phyloP scores from a whole-genome alignment of 2,329 filamentous ascomycete genomes.

The Penicillium psychrosexuale region DNA sequence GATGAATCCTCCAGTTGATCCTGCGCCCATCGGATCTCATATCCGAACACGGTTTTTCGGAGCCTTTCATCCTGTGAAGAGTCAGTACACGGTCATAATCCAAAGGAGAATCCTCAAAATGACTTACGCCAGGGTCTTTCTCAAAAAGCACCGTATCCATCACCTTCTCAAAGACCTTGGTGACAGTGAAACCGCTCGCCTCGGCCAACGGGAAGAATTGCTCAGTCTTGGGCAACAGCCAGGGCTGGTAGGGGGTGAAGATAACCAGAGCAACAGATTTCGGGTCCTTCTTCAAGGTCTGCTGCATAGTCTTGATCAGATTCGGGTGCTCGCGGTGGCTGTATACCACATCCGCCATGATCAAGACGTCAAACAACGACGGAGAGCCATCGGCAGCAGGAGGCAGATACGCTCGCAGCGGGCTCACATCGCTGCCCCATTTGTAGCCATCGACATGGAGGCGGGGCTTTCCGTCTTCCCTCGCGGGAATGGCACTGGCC shows the following conservation, averaged over 20 bases:
- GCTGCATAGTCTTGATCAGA: constrained; percentile 67
- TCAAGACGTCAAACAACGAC: constrained; percentile 72
- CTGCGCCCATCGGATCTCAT: constrained; percentile 63
- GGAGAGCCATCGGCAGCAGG: constrained; percentile 53
- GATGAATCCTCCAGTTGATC: constrained; percentile 24
- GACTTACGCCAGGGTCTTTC: constrained; percentile 69
- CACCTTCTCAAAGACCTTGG: constrained; percentile 74
- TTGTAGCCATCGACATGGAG: constrained; percentile 70
- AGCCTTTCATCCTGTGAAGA: constrained; percentile 64
- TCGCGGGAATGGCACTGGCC: constrained; percentile 45
- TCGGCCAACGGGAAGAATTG: constrained; percentile 78
- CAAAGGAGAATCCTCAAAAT: not conserved
- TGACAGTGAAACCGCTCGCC: constrained; percentile 68
- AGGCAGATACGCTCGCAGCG: constrained; percentile 58
- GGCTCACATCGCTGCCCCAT: constrained; percentile 68
- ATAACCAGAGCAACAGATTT: constrained; percentile 74
- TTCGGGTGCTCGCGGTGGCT: constrained; percentile 83
- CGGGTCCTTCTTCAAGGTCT: constrained; percentile 58
- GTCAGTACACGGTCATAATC: constrained; percentile 14
- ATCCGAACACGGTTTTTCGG: constrained; percentile 78
- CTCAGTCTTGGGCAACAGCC: constrained; percentile 80
- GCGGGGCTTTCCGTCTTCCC: constrained; percentile 25
- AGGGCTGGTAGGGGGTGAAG: constrained; percentile 91
- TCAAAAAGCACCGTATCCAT: constrained; percentile 89
- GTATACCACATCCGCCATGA: constrained; percentile 87